Evolutionary conservation across 2,329 filamentous ascomycete genomes (phyloP).

Genomic region (Venturia pyrina): DNA sequence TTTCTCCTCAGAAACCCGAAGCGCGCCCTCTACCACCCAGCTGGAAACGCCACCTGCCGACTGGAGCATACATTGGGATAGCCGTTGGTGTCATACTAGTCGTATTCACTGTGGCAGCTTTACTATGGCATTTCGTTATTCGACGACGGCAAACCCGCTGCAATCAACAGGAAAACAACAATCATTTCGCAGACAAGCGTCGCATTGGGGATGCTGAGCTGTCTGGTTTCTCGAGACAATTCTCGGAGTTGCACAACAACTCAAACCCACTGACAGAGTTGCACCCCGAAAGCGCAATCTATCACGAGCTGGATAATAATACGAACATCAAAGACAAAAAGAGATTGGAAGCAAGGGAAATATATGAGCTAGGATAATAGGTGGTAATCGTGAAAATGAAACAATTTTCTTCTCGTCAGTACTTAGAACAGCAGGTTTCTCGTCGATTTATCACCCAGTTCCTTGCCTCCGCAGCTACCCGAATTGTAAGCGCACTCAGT

Average conservation of each 20-base stretch:
- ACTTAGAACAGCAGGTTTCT: background rate
- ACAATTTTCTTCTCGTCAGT: background rate
- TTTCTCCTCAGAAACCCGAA: background rate
- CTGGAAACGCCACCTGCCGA: background rate
- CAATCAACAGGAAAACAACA: background rate
- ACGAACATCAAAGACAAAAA: background rate
- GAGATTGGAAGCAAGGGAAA: background rate
- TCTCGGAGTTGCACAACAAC: background rate
- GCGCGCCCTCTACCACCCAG: background rate
- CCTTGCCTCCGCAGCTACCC: background rate
- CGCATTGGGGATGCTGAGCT: background rate
- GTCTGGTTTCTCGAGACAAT: background rate
- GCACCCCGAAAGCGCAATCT: background rate
- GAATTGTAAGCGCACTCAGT: background rate
- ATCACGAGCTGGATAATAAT: background rate
- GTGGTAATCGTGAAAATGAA: background rate
- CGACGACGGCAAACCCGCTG: background rate
- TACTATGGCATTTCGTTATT: background rate
- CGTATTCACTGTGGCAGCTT: background rate
- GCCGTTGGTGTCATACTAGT: background rate
- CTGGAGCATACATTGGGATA: conserved; percentile 1
- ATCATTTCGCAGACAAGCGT: background rate
- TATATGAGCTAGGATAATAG: background rate
- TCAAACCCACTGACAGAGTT: background rate
- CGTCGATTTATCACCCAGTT: background rate